phyloP scores from a whole-genome alignment of 1,284 basidiomycete genomes.

The Puccinia triticina region DNA sequence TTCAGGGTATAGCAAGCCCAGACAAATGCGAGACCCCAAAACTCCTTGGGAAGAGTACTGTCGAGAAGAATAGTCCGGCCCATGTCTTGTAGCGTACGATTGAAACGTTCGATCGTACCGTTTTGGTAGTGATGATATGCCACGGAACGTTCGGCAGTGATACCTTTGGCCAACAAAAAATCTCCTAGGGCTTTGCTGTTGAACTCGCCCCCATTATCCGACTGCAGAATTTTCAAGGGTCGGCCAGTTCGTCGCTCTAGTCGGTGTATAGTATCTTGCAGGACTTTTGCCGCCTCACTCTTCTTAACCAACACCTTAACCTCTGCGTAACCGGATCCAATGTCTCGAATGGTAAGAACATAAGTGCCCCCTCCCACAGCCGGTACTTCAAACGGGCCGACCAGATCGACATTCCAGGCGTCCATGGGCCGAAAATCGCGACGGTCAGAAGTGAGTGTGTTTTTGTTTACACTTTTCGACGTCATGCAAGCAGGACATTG shows the following conservation, averaged over 20 bases:
- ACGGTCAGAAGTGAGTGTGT: not conserved
- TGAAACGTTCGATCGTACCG: too few relatives aligned
- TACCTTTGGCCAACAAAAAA: conserved; percentile 3
- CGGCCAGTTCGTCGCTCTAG: not conserved
- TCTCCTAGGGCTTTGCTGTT: not conserved
- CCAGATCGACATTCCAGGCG: not conserved
- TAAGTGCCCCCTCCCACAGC: not conserved
- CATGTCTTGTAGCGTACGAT: too few relatives aligned
- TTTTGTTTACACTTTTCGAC: not conserved
- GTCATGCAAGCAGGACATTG: not conserved
- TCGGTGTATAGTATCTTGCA: not conserved
- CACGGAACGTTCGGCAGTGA: not conserved
- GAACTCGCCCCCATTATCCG: not conserved
- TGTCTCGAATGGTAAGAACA: not conserved
- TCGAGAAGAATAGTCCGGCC: too few relatives aligned
- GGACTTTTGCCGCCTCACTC: not conserved
- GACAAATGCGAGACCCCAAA: too few relatives aligned
- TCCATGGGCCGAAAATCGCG: not conserved
- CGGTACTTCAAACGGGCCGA: conserved; percentile 12
- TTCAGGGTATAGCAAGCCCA: conserved; percentile 12
- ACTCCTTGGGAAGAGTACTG: not conserved
- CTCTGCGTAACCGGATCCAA: conserved; percentile 9
- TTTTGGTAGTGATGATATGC: conserved; percentile 3
- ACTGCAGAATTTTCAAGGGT: not conserved
- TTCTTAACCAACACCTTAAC: not conserved